Base-by-base conservation (phyloP, 768 basidiomycete species). In the Naematelia encephala region DNA sequence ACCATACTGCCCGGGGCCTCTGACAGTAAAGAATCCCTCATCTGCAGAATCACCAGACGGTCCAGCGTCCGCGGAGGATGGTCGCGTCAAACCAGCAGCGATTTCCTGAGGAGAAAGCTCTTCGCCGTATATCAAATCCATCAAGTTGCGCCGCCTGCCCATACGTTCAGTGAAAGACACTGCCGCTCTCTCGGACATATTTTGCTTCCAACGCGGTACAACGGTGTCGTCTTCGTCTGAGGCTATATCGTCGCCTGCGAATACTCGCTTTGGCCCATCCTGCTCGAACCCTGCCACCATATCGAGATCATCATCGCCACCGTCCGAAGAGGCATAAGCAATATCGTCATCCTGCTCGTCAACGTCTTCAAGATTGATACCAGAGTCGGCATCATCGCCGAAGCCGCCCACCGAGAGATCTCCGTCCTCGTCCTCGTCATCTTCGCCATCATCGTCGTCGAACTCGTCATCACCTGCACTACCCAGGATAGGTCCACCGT, bases 61-160 rank as follows among this genome's bases (percentile, higher is more conserved):
- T 45, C 70, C 72, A 46, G 69, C 69, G 45, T 66, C 65, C 4
- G 59, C 69, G 1, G 72, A 69, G 0, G 70, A 72, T 30, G 72
- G 67, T 34, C 70, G 57, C 16, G 67, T 70, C 57, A 77, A 74
- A 5, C 82, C 84, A 1, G 75, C 70, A 0, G 87, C 70, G 42
- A 93, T 84, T 68, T 90, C 82, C 55, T 83, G 81, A 0, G 91
- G 87, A 2, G 86, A 83, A 11, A 91, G 81, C 3, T 81, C 75
- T 45, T 83, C 83, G 39, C 82, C 81, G 75, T 97, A 97, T 53
- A 97, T 89, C 47, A 94, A 82, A 52, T 86, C 86, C 70, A 86
- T 90, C 84, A 91, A 89, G 72, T 94, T 85, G 66, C 83, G 85
- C 59, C 82, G 81, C 34, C 80, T 80, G 8, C 76, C 79, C 23